phyloP scores from a whole-genome alignment of 1,139 yeast species.

The Cylindricascospora bacillispora region DNA sequence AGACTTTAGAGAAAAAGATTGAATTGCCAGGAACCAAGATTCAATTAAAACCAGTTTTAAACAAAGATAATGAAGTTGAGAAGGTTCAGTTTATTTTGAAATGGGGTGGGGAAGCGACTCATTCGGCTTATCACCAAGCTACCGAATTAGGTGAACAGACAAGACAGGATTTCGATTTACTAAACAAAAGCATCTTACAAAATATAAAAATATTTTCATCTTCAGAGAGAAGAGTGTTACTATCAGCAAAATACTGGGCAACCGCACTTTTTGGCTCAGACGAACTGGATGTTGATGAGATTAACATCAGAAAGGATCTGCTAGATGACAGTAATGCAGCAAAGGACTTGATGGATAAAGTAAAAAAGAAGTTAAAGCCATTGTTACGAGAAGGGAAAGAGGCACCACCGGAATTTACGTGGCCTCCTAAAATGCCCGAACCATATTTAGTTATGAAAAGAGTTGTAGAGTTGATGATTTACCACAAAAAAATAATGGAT shows the following conservation, averaged over 20 bases:
- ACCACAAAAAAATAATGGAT: conserved; percentile 75
- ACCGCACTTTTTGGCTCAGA: conserved; percentile 66
- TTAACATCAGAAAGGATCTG: conserved; percentile 77
- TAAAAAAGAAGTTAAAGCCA: conserved; percentile 91
- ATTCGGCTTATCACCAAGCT: conserved; percentile 91
- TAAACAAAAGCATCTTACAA: conserved; percentile 66
- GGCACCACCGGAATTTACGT: conserved; percentile 97
- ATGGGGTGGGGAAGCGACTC: conserved; percentile 99
- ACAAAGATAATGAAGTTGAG: conserved; percentile 63
- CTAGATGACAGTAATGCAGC: conserved; percentile 98
- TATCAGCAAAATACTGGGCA: conserved; percentile 84
- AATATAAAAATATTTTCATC: conserved; percentile 84
- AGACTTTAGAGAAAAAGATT: conserved; percentile 81
- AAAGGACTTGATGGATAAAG: conserved; percentile 94
- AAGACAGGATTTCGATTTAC: conserved; percentile 78
- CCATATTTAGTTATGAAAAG: conserved; percentile 88
- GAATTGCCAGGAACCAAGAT: conserved; percentile 92
- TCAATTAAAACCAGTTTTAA: conserved; percentile 81
- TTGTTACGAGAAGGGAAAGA: conserved; percentile 88
- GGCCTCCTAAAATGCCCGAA: conserved; percentile 98
- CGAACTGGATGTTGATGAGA: conserved; percentile 63
- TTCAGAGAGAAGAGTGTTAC: conserved; percentile 86
- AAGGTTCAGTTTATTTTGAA: conserved; percentile 91
- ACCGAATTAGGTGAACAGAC: conserved; percentile 90
- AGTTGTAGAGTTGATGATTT: conserved; percentile 92